Conservation (phyloP, 129 eudicot species). For the Lactuca saligna region DNA sequence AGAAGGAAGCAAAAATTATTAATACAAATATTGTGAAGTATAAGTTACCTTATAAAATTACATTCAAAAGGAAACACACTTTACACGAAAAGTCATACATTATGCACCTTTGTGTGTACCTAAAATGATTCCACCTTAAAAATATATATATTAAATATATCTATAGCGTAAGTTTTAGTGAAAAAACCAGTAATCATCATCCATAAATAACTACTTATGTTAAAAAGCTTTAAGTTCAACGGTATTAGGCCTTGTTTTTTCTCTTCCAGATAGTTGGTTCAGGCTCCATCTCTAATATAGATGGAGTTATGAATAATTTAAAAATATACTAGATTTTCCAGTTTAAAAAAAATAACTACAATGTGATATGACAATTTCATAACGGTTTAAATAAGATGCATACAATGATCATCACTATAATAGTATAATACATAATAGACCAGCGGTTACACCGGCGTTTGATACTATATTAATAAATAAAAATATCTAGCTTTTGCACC, state of each 20-base stretch:
- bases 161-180: background rate
- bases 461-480: no score
- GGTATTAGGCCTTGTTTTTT: no score
- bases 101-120: conserved; percentile 4
- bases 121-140: conserved; percentile 6
- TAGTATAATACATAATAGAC: background rate
- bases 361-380: background rate
- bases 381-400: background rate
- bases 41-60: conserved; percentile 10
- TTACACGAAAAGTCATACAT: conserved; percentile 28
- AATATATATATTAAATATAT: background rate
- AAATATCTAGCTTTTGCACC: background rate
- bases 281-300: no score
- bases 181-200: background rate
- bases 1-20: conserved; percentile 1
- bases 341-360: no score
- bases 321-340: no score
- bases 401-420: background rate
- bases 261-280: no score
- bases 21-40: conserved; percentile 16
- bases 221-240: no score
- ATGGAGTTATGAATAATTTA: no score
- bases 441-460: no score
- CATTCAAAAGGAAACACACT: conserved; percentile 20
- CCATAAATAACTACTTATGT: background rate